These are phyloP conservation scores for Calocybe gangraenosa DNA, from an alignment of 768 basidiomycete genomes.

Conservation along the genomic window DNA sequence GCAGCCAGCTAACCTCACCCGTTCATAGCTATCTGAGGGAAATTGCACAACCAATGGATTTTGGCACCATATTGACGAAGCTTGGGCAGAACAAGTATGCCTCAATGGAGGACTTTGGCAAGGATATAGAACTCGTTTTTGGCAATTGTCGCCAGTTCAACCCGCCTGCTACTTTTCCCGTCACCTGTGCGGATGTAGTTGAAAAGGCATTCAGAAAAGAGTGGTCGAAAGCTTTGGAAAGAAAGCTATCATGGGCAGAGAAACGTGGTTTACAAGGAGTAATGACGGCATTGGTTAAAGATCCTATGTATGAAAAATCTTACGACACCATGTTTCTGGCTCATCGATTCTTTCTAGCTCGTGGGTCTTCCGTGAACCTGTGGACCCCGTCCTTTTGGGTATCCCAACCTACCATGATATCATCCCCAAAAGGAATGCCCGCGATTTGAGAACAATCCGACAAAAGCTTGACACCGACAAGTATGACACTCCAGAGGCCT, in stretches of 20 bases:
- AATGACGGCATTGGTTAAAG: constrained; percentile 65
- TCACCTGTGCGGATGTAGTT: constrained; percentile 64
- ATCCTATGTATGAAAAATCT: constrained; percentile 64
- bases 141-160: constrained; percentile 93
- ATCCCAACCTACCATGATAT: constrained; percentile 89
- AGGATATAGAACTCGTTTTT: constrained; percentile 80
- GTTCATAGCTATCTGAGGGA: constrained; percentile 79
- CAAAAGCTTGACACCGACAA: constrained; percentile 78
- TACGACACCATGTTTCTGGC: no score
- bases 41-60: constrained; percentile 91
- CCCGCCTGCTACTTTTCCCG: constrained; percentile 72
- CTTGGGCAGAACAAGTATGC: constrained; percentile 64
- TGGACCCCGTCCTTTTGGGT: constrained; percentile 79
- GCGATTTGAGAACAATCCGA: constrained; percentile 82
- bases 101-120: constrained; percentile 78
- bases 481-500: constrained; percentile 72
- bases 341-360: constrained; percentile 36
- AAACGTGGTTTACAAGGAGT: constrained; percentile 73
- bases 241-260: constrained; percentile 71
- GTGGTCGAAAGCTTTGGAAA: constrained; percentile 76
- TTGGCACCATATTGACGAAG: constrained; percentile 74
- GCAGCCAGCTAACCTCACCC: neutral
- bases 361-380: constrained; percentile 77
- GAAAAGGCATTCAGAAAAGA: constrained; percentile 80
- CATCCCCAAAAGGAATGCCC: constrained; percentile 79